Evolutionary conservation across 2,329 filamentous ascomycete genomes (phyloP).

Genomic region (Gaeumannomyces sp.): DNA sequence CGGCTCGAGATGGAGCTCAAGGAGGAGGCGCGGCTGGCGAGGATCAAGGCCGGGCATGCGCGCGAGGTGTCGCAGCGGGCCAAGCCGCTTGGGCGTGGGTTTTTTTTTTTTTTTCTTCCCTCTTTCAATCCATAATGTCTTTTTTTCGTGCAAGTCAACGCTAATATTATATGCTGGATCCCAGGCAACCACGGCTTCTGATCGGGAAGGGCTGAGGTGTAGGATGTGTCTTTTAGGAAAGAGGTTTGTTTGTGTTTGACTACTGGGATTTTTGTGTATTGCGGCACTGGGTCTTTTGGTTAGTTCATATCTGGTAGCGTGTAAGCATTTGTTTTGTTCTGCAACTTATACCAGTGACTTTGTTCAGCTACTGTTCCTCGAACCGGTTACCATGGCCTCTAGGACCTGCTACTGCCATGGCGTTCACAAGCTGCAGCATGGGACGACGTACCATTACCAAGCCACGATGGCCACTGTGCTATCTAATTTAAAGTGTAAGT

Average conservation of each 20-base stretch:
- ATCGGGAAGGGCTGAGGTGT: background rate
- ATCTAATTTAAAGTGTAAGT: background rate
- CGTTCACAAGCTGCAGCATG: no score
- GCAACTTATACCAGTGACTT: no score
- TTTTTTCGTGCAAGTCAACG: background rate
- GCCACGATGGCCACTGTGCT: background rate
- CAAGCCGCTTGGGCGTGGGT: constrained; percentile 61
- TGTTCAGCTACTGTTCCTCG: no score
- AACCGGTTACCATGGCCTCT: no score
- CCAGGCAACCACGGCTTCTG: background rate
- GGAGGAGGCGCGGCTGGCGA: constrained; percentile 58
- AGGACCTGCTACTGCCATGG: no score
- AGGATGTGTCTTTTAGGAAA: background rate
- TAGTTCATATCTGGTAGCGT: no score
- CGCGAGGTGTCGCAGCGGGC: constrained; percentile 60
- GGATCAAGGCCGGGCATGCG: constrained; percentile 63
- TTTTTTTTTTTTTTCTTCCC: background rate
- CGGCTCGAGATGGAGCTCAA: constrained; percentile 58
- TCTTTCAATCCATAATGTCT: background rate
- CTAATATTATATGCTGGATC: background rate
- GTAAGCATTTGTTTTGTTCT: no score
- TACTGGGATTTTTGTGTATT: background rate
- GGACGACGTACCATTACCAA: no score
- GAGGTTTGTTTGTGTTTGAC: background rate
- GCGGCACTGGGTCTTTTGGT: background rate